Percentiles rank a stretch among this genome's conserved stretches.
phyloP scores from a whole-genome alignment of 805 yeast genomes.

The Ogataea haglerorum region DNA sequence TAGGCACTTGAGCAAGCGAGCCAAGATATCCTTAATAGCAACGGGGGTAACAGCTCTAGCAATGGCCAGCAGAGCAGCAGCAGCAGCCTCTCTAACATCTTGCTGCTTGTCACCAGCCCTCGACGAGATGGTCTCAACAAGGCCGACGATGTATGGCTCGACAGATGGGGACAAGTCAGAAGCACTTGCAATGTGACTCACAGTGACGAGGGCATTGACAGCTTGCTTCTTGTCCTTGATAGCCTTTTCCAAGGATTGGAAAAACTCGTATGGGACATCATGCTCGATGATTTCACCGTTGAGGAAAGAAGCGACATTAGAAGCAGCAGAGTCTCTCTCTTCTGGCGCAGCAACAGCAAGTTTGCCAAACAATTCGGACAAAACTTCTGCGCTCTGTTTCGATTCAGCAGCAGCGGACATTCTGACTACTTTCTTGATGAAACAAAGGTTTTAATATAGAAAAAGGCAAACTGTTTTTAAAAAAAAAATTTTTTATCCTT shows the following conservation, averaged over 20 bases:
- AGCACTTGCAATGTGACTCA: slow-evolving; percentile 78
- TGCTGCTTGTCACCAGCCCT: slow-evolving; percentile 90
- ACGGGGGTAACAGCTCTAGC: slow-evolving; percentile 85
- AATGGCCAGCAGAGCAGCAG: slow-evolving; percentile 71
- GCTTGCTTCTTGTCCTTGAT: slow-evolving; percentile 80
- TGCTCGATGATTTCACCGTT: slow-evolving; percentile 98
- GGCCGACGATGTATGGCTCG: slow-evolving; percentile 89
- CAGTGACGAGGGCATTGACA: slow-evolving; percentile 79
- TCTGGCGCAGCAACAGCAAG: slow-evolving; percentile 85
- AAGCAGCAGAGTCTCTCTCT: slow-evolving; percentile 79
- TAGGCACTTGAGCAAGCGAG: slow-evolving; percentile 69
- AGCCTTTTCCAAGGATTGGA: slow-evolving; percentile 69
- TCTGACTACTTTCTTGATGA: slow-evolving; percentile 11
- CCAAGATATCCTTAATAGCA: slow-evolving; percentile 86
- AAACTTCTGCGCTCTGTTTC: slow-evolving; percentile 70
- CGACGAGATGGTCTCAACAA: slow-evolving; percentile 65
- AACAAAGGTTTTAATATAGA: slow-evolving; percentile 8
- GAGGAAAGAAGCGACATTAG: slow-evolving; percentile 87
- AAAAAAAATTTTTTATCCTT: slow-evolving; percentile 12
- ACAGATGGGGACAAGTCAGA: slow-evolving; percentile 83
- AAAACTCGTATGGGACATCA: slow-evolving; percentile 91
- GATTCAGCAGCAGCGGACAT: slow-evolving; percentile 49
- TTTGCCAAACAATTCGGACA: slow-evolving; percentile 89
- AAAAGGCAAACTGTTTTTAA: slow-evolving; percentile 11
- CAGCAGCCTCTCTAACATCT: slow-evolving; percentile 70